Conservation (phyloP, 306 rosid genomes). For the Vigna angularis region DNA sequence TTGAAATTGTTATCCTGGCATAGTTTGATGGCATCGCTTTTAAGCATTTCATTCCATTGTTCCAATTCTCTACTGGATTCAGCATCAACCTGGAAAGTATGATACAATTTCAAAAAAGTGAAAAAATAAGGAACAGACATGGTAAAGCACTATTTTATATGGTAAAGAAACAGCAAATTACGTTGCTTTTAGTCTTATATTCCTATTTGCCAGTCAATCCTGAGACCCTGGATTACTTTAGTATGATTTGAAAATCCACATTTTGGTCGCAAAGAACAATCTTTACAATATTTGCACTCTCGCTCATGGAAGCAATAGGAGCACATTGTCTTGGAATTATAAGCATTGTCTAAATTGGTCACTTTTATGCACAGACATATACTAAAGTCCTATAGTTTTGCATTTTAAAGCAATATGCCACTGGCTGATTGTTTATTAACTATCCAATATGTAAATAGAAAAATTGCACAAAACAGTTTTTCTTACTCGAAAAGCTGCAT, state of each 20-base stretch:
- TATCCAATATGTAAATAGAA: conserved; percentile 18
- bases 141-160: too few relatives aligned
- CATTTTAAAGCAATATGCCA: conserved; percentile 27
- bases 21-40: conserved; percentile 80
- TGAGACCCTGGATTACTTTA: not conserved
- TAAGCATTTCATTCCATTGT: conserved; percentile 97
- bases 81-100: conserved; percentile 72
- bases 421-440: conserved; percentile 21
- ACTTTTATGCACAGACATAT: conserved; percentile 14
- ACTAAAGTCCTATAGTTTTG: conserved; percentile 5
- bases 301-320: conserved; percentile 19
- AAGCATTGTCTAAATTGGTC: conserved; percentile 9
- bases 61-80: conserved; percentile 92
- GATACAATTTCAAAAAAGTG: conserved; percentile 2
- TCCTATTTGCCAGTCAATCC: conserved; percentile 18
- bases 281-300: not conserved
- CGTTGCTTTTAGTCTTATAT: conserved; percentile 6
- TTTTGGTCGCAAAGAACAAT: too few relatives aligned
- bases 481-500: conserved; percentile 6
- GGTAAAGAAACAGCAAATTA: conserved; percentile 1
- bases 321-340: not conserved
- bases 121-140: not conserved
- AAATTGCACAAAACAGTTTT: conserved; percentile 6
- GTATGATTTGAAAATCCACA: not conserved
- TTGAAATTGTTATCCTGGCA: conserved; percentile 94